Base-by-base conservation (phyloP, 2,329 filamentous ascomycete genomes). In the Phyllosticta capitalensis region DNA sequence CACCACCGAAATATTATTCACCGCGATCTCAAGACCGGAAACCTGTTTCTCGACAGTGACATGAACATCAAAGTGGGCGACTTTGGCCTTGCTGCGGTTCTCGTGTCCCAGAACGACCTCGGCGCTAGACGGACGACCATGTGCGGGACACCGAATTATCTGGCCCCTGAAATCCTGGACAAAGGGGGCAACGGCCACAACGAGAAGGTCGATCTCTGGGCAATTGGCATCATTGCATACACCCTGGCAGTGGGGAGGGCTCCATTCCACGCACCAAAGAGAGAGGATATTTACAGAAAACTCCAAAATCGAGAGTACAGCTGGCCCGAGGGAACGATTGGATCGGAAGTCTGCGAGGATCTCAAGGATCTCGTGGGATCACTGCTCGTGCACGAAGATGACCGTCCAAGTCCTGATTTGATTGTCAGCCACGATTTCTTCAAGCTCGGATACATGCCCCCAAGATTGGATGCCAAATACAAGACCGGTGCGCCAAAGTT, bases 21-120 rank as follows among this genome's bases (percentile, higher is more conserved):
- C 74, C 85, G 94, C 55, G 94, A 99, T 74, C 76, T 99, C 66
- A 99, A 99, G 76, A 97, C 96, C 80, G 95, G 94, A 54, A 99
- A 99, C 72, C 87, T 99, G 65, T 99, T 99, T 68, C 80, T 99
- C 56, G 94, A 99, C 72, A 84, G 84, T 58, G 81, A 91, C 65
- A 96, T 99, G 92, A 95, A 99, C 69, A 87, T 96, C 67, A 99
- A 99, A 72, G 90, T 99, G 67, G 94, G 94, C 52, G 94, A 99
- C 72, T 99, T 99, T 75, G 94, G 94, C 2, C 80, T 99, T 59
- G 94, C 94, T 28, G 94, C 95, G 26, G 79, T 99, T 66, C 80
- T 97, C 60, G 86, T 97, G 52, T 95, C 92, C 9, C 90, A 92
- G 69, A 91, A 88, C 71, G 94, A 99, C 69, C 89, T 90, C 82